Conservation (phyloP, 257 asterid species). For the Nemophila menziesii region DNA sequence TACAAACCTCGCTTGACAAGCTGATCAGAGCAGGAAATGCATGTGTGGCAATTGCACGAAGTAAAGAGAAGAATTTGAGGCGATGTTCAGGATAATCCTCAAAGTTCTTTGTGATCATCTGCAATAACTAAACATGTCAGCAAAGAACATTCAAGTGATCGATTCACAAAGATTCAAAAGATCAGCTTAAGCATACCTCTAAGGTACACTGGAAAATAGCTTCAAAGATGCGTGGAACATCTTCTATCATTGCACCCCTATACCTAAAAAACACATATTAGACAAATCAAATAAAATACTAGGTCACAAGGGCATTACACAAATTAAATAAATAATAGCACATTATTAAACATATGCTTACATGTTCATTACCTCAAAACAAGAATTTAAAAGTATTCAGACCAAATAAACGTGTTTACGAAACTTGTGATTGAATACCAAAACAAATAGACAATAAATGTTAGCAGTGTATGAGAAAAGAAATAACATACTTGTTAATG, state of each 20-base stretch:
- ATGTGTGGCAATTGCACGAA: conserved; percentile 84
- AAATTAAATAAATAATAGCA: no score
- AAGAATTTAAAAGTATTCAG: no score
- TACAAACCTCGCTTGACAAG: conserved; percentile 76
- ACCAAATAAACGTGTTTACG: no score
- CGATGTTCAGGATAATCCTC: conserved; percentile 99
- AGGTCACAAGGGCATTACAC: no score
- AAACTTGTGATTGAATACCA: no score
- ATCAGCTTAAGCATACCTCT: no score
- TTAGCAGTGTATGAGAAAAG: neutral
- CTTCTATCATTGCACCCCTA: conserved; percentile 82
- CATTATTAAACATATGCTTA: no score
- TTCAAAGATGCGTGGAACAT: conserved; percentile 89
- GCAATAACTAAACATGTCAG: conserved; percentile 11
- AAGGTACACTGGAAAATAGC: conserved; percentile 95
- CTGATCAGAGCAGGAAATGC: conserved; percentile 83
- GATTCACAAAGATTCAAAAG: neutral
- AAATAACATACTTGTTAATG: conserved; percentile 63
- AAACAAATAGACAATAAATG: conserved; percentile 1
- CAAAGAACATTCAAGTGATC: conserved; percentile 1
- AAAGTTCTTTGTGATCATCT: conserved; percentile 96
- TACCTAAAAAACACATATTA: no score
- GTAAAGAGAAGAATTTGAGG: conserved; percentile 87
- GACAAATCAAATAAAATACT: no score
- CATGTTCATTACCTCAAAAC: no score